Evolutionary conservation across 768 basidiomycete genomes (phyloP).

Genomic region (Russula brevipes): DNA sequence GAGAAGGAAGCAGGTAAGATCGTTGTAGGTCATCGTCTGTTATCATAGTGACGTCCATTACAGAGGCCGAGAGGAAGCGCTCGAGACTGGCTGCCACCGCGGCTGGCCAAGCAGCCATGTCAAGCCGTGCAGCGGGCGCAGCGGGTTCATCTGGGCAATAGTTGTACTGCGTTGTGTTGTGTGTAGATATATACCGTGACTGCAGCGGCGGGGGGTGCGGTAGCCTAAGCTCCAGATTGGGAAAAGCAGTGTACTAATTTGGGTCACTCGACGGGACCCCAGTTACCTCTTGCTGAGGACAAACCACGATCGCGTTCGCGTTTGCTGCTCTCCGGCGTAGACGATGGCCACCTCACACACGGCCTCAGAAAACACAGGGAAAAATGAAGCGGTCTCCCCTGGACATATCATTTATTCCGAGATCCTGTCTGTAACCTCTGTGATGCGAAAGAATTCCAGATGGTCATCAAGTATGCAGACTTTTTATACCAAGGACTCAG

Average conservation of each 20-base stretch:
- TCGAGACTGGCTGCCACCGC: constrained; percentile 87
- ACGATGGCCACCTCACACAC: constrained; percentile 10
- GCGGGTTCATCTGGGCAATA: constrained; percentile 34
- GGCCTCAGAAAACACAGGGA: neutral
- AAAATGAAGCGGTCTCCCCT: constrained; percentile 38
- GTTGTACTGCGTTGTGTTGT: constrained; percentile 9
- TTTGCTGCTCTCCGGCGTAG: neutral
- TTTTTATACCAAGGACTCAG: constrained; percentile 54
- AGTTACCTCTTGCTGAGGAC: neutral
- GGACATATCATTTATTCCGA: constrained; percentile 85
- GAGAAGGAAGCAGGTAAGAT: constrained; percentile 91
- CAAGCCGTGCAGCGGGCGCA: constrained; percentile 45
- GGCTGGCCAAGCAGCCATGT: constrained; percentile 86
- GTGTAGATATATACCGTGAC: constrained; percentile 5
- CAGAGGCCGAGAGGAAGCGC: constrained; percentile 93
- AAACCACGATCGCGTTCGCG: neutral
- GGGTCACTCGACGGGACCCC: neutral
- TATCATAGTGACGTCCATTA: constrained; percentile 24
- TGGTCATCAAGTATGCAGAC: constrained; percentile 79
- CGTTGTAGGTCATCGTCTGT: neutral
- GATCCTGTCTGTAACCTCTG: constrained; percentile 84
- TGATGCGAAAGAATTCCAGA: constrained; percentile 96
- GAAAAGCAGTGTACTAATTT: constrained; percentile 15
- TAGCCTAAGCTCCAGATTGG: neutral
- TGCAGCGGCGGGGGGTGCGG: neutral